A percentile compares a stretch with the other conserved stretches of the same genome.
Evolutionary conservation across 1,139 yeast genomes (phyloP).

Genomic region (Debaryomyces fabryi): DNA sequence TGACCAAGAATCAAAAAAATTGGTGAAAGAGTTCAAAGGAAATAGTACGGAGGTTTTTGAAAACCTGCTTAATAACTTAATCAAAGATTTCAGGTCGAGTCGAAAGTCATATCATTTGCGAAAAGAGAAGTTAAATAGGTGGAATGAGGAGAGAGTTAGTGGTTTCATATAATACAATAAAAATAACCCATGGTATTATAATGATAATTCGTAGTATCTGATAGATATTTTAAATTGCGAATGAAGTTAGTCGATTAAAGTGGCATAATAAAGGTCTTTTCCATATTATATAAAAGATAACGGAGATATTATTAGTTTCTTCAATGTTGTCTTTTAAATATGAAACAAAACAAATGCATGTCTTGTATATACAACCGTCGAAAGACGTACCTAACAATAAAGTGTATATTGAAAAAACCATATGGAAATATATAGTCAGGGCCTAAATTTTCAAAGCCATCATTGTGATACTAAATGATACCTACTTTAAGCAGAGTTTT

Average conservation of each 20-base stretch:
- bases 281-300: too few species aligned
- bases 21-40: constrained; percentile 18
- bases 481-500: constrained; percentile 6
- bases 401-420: neutral
- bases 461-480: neutral
- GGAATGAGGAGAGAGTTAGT: constrained; percentile 69
- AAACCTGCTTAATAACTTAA: constrained; percentile 32
- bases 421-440: neutral
- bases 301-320: too few species aligned
- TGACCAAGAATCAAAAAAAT: constrained; percentile 26
- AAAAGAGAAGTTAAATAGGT: constrained; percentile 59
- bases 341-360: neutral
- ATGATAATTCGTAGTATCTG: too few species aligned
- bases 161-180: constrained; percentile 35
- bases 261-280: too few species aligned
- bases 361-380: too few species aligned
- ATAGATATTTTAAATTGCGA: too few species aligned
- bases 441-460: neutral
- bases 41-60: constrained; percentile 11
- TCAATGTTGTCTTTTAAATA: neutral
- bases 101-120: constrained; percentile 57
- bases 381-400: neutral
- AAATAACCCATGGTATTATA: neutral
- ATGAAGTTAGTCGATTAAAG: too few species aligned
- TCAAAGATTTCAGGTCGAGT: constrained; percentile 46